These are phyloP conservation scores for Rhypophila decipiens DNA, from an alignment of 495 filamentous ascomycete genomes.

Conservation along the genomic window DNA sequence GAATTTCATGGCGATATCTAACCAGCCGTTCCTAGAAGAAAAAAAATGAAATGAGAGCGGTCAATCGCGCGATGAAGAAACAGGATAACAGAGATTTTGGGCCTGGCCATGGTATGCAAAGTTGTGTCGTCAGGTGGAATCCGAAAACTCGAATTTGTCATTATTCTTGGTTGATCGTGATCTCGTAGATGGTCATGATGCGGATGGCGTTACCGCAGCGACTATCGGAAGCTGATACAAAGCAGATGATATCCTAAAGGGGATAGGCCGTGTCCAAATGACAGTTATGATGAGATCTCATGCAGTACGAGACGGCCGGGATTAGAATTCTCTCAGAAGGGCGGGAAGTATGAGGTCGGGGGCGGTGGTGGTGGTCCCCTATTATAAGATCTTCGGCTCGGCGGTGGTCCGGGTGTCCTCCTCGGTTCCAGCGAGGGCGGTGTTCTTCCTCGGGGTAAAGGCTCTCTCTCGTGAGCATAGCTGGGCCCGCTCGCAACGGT, in stretches of 20 bases:
- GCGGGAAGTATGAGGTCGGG: constrained; percentile 15
- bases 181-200: too few relatives aligned
- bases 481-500: constrained; percentile 30
- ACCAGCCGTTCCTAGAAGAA: background rate
- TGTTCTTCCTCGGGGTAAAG: constrained; percentile 22
- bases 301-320: too few relatives aligned
- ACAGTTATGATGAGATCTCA: too few relatives aligned
- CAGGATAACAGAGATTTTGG: too few relatives aligned
- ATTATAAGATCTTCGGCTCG: constrained; percentile 17
- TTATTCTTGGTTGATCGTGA: background rate
- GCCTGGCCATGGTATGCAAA: background rate
- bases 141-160: background rate
- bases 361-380: constrained; percentile 23
- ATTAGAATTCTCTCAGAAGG: constrained; percentile 5
- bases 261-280: too few relatives aligned
- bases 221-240: too few relatives aligned
- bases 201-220: too few relatives aligned
- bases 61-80: too few relatives aligned
- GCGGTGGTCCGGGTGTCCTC: constrained; percentile 24
- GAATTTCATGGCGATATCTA: background rate
- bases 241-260: too few relatives aligned
- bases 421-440: constrained; percentile 28
- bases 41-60: too few relatives aligned
- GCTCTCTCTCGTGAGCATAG: constrained; percentile 21
- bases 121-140: background rate